Evolutionary conservation across 257 asterid genomes (phyloP).

Genomic region (Capsicum pubescens): DNA sequence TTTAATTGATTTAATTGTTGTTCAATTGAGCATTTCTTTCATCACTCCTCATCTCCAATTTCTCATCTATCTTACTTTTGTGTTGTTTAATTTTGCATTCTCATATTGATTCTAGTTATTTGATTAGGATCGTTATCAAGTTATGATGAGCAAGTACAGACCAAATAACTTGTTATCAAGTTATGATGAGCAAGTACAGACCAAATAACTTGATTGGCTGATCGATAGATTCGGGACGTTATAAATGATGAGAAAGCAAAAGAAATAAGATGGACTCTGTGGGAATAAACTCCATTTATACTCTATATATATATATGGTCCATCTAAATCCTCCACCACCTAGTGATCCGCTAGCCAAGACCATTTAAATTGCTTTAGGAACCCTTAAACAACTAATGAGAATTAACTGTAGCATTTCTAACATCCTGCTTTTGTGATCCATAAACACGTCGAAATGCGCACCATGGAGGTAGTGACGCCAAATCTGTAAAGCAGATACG

Average conservation of each 20-base stretch:
- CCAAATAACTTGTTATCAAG: too few species aligned
- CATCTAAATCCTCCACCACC: constrained; percentile 12
- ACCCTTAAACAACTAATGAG: constrained; percentile 6
- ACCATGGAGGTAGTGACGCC: neutral
- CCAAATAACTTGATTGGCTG: neutral
- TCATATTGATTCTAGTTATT: too few species aligned
- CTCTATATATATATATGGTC: neutral
- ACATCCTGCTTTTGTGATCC: neutral
- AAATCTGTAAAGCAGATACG: neutral
- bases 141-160: too few species aligned
- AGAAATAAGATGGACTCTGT: constrained; percentile 5
- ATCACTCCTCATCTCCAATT: too few species aligned
- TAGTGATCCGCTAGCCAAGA: constrained; percentile 12
- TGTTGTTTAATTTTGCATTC: too few species aligned
- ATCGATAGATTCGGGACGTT: neutral
- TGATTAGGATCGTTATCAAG: too few species aligned
- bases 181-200: constrained; percentile 13
- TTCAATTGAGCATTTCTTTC: too few species aligned
- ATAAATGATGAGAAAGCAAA: neutral
- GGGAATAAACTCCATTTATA: constrained; percentile 1
- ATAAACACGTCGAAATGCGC: neutral
- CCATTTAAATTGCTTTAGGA: neutral
- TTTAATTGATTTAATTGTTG: too few species aligned
- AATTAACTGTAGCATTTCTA: constrained; percentile 2
- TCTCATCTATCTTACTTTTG: too few species aligned